Evolutionary conservation across 2,329 filamentous ascomycete genomes (phyloP).

Genomic region (Lecanicillium sp.): DNA sequence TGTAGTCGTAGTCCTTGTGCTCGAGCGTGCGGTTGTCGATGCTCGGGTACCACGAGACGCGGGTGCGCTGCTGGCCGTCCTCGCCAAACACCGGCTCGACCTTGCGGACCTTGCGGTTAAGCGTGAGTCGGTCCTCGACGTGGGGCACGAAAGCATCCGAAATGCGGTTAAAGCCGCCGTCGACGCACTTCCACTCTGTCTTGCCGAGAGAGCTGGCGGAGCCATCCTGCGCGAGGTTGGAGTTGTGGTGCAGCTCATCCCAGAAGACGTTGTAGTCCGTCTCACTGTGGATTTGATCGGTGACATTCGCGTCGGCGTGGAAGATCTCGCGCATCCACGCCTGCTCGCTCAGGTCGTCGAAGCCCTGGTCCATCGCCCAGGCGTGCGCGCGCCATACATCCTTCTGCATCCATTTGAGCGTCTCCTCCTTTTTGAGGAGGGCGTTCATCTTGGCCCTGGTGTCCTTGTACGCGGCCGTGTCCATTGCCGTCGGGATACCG

Average conservation of each 20-base stretch:
- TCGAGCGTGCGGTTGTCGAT: constrained; percentile 9
- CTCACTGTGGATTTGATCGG: constrained; percentile 27
- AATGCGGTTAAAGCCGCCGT: constrained; percentile 25
- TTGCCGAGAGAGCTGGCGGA: constrained; percentile 20
- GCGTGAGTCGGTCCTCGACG: constrained; percentile 20
- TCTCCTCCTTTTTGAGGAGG: constrained; percentile 16
- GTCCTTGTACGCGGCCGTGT: constrained; percentile 20
- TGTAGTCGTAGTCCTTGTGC: constrained; percentile 27
- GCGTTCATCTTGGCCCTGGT: constrained; percentile 19
- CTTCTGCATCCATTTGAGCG: constrained; percentile 13
- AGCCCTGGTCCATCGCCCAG: constrained; percentile 23
- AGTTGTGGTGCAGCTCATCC: constrained; percentile 29
- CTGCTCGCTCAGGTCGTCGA: constrained; percentile 27
- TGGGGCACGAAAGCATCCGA: constrained; percentile 26
- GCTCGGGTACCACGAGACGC: constrained; percentile 8
- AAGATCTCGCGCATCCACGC: constrained; percentile 29
- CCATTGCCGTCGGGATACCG: constrained; percentile 6
- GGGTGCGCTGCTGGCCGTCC: neutral
- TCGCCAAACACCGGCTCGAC: neutral
- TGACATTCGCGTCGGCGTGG: constrained; percentile 29
- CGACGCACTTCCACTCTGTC: constrained; percentile 23
- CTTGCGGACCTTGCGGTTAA: constrained; percentile 21
- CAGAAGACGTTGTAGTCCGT: constrained; percentile 29
- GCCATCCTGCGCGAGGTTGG: constrained; percentile 27
- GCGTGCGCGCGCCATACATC: constrained; percentile 26